These are phyloP conservation scores for Pseudogymnoascus sp. DNA, from an alignment of 2,329 filamentous ascomycete genomes.

Conservation along the genomic window DNA sequence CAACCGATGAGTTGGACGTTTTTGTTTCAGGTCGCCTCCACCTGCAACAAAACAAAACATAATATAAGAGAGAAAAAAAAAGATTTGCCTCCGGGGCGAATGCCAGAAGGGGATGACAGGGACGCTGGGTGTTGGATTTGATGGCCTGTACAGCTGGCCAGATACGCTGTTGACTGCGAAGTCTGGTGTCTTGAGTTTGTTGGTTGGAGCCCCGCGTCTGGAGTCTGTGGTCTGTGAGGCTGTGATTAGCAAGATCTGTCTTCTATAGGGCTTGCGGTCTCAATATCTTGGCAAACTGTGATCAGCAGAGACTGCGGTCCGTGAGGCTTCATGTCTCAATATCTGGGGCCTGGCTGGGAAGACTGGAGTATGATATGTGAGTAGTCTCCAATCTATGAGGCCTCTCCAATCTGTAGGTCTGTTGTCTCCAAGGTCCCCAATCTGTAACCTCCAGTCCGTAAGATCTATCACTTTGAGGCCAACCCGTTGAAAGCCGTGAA, in stretches of 20 bases:
- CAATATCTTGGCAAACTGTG: neutral
- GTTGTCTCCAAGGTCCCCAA: neutral
- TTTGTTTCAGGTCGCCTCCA: conserved; percentile 3
- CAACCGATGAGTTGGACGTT: conserved; percentile 9
- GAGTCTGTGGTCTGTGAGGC: neutral
- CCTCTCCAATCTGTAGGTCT: neutral
- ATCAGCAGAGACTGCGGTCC: neutral
- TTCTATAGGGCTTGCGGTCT: neutral
- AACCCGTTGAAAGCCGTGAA: neutral
- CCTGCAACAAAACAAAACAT: neutral
- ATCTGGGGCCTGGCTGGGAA: neutral
- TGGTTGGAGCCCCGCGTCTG: neutral
- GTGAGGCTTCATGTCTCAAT: conserved; percentile 2
- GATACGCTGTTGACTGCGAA: neutral
- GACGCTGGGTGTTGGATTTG: neutral
- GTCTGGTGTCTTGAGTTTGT: neutral
- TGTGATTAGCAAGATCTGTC: conserved; percentile 1
- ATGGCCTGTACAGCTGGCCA: neutral
- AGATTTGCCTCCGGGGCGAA: neutral
- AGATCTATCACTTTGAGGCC: neutral
- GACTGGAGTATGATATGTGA: neutral
- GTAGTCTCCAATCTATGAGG: neutral
- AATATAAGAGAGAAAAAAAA: neutral
- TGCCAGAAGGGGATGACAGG: neutral
- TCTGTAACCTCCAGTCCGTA: neutral